Evolutionary conservation across 495 filamentous ascomycete genomes (phyloP).

Genomic region (Neurospora hispaniola): DNA sequence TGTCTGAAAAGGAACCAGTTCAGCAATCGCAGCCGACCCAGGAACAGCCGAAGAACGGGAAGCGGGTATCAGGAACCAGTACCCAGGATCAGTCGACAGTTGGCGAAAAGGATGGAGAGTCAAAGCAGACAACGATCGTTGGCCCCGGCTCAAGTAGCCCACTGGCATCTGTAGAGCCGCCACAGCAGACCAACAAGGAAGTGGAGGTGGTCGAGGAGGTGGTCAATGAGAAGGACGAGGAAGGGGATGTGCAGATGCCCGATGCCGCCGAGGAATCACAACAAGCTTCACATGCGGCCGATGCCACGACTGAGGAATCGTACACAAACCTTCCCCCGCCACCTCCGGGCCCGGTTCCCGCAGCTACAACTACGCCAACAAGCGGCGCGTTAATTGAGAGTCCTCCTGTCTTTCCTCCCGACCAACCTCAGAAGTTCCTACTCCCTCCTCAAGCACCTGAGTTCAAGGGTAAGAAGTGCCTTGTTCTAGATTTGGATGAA

Average conservation of each 20-base stretch:
- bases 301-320: constrained; percentile 20
- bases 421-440: constrained; percentile 54
- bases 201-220: constrained; percentile 18
- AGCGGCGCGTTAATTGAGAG: constrained; percentile 16
- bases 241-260: constrained; percentile 54
- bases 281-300: constrained; percentile 9
- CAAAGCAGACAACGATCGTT: constrained; percentile 35
- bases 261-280: constrained; percentile 32
- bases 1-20: constrained; percentile 34
- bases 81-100: constrained; percentile 34
- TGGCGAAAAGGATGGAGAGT: constrained; percentile 33
- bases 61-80: constrained; percentile 33
- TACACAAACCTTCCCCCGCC: constrained; percentile 47
- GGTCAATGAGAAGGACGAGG: constrained; percentile 30
- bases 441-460: constrained; percentile 68
- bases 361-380: constrained; percentile 18
- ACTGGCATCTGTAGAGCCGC: constrained; percentile 36
- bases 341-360: constrained; percentile 39
- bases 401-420: constrained; percentile 21
- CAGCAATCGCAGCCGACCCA: constrained; percentile 20
- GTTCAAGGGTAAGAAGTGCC: constrained; percentile 78
- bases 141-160: constrained; percentile 26
- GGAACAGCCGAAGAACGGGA: constrained; percentile 25
- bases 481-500: constrained; percentile 94
- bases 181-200: constrained; percentile 14